Base-by-base conservation (phyloP, 2,329 filamentous ascomycete species). In the Diaporthe humulicola region DNA sequence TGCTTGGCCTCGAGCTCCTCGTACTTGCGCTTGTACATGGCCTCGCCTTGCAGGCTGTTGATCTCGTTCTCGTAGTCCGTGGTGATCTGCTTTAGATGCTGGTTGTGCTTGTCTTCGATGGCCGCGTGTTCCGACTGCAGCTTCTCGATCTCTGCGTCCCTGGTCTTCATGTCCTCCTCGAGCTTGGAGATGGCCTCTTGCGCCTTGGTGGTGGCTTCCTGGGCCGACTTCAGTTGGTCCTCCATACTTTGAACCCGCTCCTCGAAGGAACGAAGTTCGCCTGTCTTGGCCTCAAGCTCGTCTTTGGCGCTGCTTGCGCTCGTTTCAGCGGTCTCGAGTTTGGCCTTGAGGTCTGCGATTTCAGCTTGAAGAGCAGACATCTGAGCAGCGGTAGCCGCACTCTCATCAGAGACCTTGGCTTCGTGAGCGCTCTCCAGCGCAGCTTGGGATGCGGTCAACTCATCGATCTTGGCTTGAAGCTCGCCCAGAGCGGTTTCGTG, bases 1-100 rank as follows among this genome's bases (percentile, higher is more conserved):
- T 92, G 88, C 81, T 91, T 87, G 7, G 81, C 81, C 79, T 92
- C 90, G 8, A 93, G 86, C 50, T 90, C 89, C 74, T 91, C 87
- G 76, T 90, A 92, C 81, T 92, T 90, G 77, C 89, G 88, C 84
- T 91, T 92, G 83, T 91, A 91, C 80, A 89, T 89, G 19, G 91
- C 90, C 76, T 93, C 90, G 30, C 90, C 90, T 73, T 88, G 88
- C 22, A 92, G 87, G 74, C 88, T 88, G 79, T 92, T 90, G 71
- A 93, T 92, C 81, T 93, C 90, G n/a, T 88, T 86, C 80, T 92
- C 89, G 77, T 91, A 92, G 77, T 92, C 90, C 76, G 89, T 85
- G 1, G 90, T 90, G 72, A 93, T 82, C 75, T 87, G 87, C 81
- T 89, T 86, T 77, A 93, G 85, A 79, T 90, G 89, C 77, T 88